These are phyloP conservation scores for Xylariomycetidae sp. DNA, from an alignment of 2,329 filamentous ascomycete genomes.

Conservation along the genomic window DNA sequence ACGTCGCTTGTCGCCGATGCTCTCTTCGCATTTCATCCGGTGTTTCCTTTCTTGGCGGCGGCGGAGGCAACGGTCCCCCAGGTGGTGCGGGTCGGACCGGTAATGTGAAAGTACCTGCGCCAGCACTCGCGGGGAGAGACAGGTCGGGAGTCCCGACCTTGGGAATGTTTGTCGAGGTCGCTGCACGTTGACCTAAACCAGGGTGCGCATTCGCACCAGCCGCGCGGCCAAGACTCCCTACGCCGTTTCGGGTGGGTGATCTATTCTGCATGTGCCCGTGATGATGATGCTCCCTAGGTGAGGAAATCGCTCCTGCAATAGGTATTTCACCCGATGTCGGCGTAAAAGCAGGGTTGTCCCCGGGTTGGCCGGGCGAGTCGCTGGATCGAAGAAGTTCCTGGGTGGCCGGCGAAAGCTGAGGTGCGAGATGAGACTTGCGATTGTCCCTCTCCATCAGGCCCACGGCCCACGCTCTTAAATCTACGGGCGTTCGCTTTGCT, in stretches of 20 bases:
- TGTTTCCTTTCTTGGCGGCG: constrained; percentile 54
- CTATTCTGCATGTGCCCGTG: constrained; percentile 41
- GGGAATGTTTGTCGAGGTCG: constrained; percentile 49
- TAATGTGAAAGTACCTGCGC: constrained; percentile 52
- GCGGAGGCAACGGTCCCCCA: constrained; percentile 54
- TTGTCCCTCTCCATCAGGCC: constrained; percentile 93
- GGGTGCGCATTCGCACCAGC: constrained; percentile 43
- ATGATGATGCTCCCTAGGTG: constrained; percentile 45
- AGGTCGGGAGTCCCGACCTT: constrained; percentile 35
- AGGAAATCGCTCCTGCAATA: constrained; percentile 54
- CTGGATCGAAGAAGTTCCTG: constrained; percentile 66
- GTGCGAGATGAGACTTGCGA: constrained; percentile 87
- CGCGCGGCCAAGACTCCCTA: constrained; percentile 41
- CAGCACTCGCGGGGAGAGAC: constrained; percentile 36
- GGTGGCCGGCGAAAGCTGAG: constrained; percentile 72
- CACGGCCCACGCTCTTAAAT: constrained; percentile 89
- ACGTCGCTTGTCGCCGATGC: constrained; percentile 48
- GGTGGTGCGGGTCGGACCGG: constrained; percentile 61
- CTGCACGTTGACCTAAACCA: constrained; percentile 48
- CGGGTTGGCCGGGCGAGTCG: constrained; percentile 53
- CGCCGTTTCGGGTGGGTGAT: constrained; percentile 48
- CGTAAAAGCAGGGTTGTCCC: constrained; percentile 46
- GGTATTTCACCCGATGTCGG: constrained; percentile 71
- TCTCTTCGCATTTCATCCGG: constrained; percentile 50
- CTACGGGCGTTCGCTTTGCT: constrained; percentile 91